These are phyloP conservation scores for Aspergillus sp. DNA, from an alignment of 2,329 filamentous ascomycete species.

Conservation along the genomic window DNA sequence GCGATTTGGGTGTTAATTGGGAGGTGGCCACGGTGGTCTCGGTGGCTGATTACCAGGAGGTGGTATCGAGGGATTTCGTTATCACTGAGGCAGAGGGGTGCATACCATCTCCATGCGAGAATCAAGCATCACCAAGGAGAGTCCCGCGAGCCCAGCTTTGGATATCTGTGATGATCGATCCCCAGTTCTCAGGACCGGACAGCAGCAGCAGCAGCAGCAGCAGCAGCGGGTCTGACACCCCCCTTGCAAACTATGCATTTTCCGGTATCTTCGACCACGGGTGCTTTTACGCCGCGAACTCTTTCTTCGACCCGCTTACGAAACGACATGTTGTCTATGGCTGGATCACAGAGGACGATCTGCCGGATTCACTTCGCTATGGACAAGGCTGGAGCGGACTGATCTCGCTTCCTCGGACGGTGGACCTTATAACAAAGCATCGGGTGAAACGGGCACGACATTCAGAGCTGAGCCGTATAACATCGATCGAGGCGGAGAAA, in stretches of 20 bases:
- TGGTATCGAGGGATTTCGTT: slow-evolving; percentile 31
- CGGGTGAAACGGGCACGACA: slow-evolving; percentile 31
- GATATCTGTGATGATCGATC: slow-evolving; percentile 33
- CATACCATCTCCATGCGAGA: slow-evolving; percentile 1
- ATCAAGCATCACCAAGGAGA: slow-evolving; percentile 12
- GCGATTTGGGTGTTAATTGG: slow-evolving; percentile 46
- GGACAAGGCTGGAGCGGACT: slow-evolving; percentile 44
- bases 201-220: not conserved
- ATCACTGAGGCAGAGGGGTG: slow-evolving; percentile 43
- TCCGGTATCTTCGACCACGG: slow-evolving; percentile 44
- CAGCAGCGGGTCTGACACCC: not conserved
- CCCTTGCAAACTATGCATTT: slow-evolving; percentile 30
- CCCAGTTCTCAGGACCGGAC: not conserved
- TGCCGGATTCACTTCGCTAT: slow-evolving; percentile 37
- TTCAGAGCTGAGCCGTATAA: slow-evolving; percentile 34
- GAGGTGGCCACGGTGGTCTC: slow-evolving; percentile 44
- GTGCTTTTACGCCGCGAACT: slow-evolving; percentile 43
- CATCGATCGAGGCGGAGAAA: slow-evolving; percentile 30
- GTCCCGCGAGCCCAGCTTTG: slow-evolving; percentile 34
- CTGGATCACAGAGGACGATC: slow-evolving; percentile 46
- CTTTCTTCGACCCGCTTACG: slow-evolving; percentile 40
- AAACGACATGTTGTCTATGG: slow-evolving; percentile 39
- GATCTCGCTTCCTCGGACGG: slow-evolving; percentile 40
- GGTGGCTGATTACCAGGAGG: slow-evolving; percentile 25
- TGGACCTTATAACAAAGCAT: slow-evolving; percentile 33